These are phyloP conservation scores for Letharia lupina DNA, from an alignment of 495 filamentous ascomycete species.

Conservation along the genomic window DNA sequence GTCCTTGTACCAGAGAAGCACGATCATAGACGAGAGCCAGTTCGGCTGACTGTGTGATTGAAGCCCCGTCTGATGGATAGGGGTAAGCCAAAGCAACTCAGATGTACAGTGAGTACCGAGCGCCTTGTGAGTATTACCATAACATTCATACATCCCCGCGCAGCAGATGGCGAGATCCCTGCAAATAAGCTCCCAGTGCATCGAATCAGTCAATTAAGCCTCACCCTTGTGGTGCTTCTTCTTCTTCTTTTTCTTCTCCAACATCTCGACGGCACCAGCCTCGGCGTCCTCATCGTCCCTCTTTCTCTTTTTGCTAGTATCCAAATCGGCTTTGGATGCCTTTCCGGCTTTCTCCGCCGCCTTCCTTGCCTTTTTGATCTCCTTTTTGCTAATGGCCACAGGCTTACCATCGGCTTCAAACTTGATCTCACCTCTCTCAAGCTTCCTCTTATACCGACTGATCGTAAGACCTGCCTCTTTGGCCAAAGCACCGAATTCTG, in stretches of 20 bases:
- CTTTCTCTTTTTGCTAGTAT: slow-evolving; percentile 47
- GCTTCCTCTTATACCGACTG: slow-evolving; percentile 64
- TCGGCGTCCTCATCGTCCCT: slow-evolving; percentile 41
- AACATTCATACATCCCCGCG: background rate
- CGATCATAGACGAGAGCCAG: background rate
- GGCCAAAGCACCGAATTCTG: slow-evolving; percentile 48
- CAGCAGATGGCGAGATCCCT: background rate
- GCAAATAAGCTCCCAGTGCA: background rate
- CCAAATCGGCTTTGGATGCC: slow-evolving; percentile 29
- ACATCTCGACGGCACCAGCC: slow-evolving; percentile 29
- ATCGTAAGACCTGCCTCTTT: slow-evolving; percentile 55
- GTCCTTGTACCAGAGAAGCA: background rate
- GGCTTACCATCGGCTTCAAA: slow-evolving; percentile 51
- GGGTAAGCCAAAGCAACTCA: background rate
- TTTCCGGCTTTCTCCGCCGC: slow-evolving; percentile 45
- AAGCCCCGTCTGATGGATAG: background rate
- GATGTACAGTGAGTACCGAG: background rate
- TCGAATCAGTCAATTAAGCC: background rate
- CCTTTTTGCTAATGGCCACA: slow-evolving; percentile 61
- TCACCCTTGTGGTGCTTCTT: slow-evolving; percentile 31
- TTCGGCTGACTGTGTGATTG: background rate
- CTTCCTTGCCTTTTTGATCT: slow-evolving; percentile 67
- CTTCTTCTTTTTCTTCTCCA: slow-evolving; percentile 52
- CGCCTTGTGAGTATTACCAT: background rate
- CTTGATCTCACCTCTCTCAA: slow-evolving; percentile 57